Conservation (phyloP, 2,329 filamentous ascomycete genomes). For the Pseudogymnoascus sp. region DNA sequence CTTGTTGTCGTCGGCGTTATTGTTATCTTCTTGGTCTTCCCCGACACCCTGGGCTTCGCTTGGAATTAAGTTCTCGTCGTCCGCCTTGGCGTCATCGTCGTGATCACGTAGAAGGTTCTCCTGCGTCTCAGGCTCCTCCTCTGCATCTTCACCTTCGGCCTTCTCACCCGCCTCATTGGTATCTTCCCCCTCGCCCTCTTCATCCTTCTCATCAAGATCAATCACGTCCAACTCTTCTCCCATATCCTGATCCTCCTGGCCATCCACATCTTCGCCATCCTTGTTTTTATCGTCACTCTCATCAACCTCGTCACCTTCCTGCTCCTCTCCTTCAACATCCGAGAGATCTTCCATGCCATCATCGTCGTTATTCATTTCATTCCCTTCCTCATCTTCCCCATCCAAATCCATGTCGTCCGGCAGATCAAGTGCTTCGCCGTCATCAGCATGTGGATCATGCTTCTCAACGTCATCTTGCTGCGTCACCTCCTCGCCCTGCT, state of each 20-base stretch:
- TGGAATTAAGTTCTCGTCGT: conserved; percentile 55
- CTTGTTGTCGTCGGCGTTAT: conserved; percentile 55
- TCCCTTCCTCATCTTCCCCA: conserved; percentile 45
- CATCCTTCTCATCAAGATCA: conserved; percentile 27
- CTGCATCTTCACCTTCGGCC: conserved; percentile 40
- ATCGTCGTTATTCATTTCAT: conserved; percentile 38
- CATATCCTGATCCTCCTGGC: conserved; percentile 34
- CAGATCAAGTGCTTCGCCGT: conserved; percentile 61
- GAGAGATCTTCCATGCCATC: conserved; percentile 33
- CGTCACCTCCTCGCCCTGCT: conserved; percentile 48
- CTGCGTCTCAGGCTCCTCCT: conserved; percentile 46
- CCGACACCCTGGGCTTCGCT: conserved; percentile 59
- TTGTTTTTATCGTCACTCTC: conserved; percentile 40
- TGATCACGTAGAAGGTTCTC: conserved; percentile 32
- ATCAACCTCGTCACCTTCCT: conserved; percentile 27
- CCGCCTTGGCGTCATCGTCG: conserved; percentile 43
- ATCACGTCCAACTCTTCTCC: conserved; percentile 29
- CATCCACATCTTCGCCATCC: conserved; percentile 33
- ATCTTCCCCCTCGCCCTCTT: conserved; percentile 30
- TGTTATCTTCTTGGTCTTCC: conserved; percentile 53
- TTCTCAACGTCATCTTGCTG: conserved; percentile 51
- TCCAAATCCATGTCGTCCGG: conserved; percentile 67
- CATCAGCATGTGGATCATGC: conserved; percentile 58
- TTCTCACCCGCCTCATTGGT: conserved; percentile 47
- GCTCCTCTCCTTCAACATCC: conserved; percentile 20